phyloP scores from a whole-genome alignment of 2,329 filamentous ascomycete species.

The Cryoendolithus antarcticus region DNA sequence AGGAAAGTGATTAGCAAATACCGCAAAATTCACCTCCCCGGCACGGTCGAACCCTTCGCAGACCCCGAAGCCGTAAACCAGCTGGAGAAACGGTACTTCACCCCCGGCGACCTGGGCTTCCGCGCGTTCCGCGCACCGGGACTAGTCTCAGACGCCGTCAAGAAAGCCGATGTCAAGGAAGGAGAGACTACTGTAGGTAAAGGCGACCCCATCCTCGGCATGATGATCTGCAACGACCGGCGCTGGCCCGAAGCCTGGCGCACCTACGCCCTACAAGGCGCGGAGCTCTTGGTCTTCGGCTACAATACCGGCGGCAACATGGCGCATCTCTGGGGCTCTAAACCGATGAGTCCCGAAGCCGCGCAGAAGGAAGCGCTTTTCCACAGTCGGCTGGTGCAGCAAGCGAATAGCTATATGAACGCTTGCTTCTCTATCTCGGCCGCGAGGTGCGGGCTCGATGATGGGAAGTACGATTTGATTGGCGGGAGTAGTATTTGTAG shows the following conservation, averaged over 20 bases:
- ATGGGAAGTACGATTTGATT: conserved; percentile 39
- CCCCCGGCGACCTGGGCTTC: conserved; percentile 41
- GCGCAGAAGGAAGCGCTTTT: conserved; percentile 38
- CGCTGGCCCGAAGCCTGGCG: conserved; percentile 44
- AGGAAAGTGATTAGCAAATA: conserved; percentile 39
- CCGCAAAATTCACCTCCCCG: conserved; percentile 44
- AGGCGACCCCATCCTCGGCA: conserved; percentile 41
- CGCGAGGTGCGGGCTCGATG: conserved; percentile 39
- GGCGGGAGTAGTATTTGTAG: conserved; percentile 37
- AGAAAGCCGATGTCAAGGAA: conserved; percentile 17
- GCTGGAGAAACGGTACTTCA: conserved; percentile 45
- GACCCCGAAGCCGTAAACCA: conserved; percentile 39
- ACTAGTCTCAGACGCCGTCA: conserved; percentile 28
- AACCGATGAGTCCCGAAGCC: conserved; percentile 30
- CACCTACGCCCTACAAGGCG: conserved; percentile 39
- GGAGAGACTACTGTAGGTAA: conserved; percentile 20
- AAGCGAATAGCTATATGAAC: conserved; percentile 42
- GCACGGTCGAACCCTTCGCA: conserved; percentile 38
- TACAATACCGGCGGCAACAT: conserved; percentile 42
- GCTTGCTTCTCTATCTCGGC: conserved; percentile 39
- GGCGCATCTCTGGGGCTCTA: conserved; percentile 33
- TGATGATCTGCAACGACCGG: conserved; percentile 45
- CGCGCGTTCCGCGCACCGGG: conserved; percentile 40
- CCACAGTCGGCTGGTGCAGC: conserved; percentile 41
- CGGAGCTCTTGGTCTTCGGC: conserved; percentile 37